Evolutionary conservation across 1,284 basidiomycete species (phyloP).

Genomic region (Golubevia pallescens): DNA sequence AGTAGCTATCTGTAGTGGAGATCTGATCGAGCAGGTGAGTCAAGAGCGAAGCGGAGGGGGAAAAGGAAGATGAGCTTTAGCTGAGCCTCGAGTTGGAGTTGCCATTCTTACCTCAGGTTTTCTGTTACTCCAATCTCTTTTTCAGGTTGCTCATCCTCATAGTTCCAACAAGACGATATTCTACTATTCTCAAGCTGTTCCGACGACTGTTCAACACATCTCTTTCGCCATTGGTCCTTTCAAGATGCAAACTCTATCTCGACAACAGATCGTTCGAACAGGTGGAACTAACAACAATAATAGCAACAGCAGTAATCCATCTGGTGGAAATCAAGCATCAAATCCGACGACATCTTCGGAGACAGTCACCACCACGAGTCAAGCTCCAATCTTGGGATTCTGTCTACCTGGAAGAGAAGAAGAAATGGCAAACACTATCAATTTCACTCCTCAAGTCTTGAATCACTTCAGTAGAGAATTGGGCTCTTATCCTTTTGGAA

Average conservation of each 20-base stretch:
- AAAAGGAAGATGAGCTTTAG: slow-evolving; percentile 4
- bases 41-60: slow-evolving; percentile 16
- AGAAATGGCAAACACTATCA: slow-evolving; percentile 73
- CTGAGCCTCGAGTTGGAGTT: slow-evolving; percentile 41
- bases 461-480: slow-evolving; percentile 88
- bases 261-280: not conserved
- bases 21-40: slow-evolving; percentile 85
- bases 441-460: slow-evolving; percentile 85
- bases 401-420: slow-evolving; percentile 84
- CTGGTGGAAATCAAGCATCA: slow-evolving; percentile 1
- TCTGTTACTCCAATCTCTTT: slow-evolving; percentile 4
- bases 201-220: slow-evolving; percentile 93
- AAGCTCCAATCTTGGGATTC: slow-evolving; percentile 89
- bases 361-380: slow-evolving; percentile 52
- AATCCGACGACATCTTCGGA: slow-evolving; percentile 66
- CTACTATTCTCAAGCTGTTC: slow-evolving; percentile 84
- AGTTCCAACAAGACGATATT: slow-evolving; percentile 94
- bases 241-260: slow-evolving; percentile 13
- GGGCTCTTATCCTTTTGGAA: slow-evolving; percentile 91
- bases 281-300: too few relatives aligned
- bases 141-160: slow-evolving; percentile 86
- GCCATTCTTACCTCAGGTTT: slow-evolving; percentile 6
- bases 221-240: slow-evolving; percentile 96
- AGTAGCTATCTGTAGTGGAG: slow-evolving; percentile 89
- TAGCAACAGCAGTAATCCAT: not conserved